Evolutionary conservation across 1,284 basidiomycete genomes (phyloP), one percentile per base, ranked within the genome.

Genomic region (Heterobasidion parviporum): DNA sequence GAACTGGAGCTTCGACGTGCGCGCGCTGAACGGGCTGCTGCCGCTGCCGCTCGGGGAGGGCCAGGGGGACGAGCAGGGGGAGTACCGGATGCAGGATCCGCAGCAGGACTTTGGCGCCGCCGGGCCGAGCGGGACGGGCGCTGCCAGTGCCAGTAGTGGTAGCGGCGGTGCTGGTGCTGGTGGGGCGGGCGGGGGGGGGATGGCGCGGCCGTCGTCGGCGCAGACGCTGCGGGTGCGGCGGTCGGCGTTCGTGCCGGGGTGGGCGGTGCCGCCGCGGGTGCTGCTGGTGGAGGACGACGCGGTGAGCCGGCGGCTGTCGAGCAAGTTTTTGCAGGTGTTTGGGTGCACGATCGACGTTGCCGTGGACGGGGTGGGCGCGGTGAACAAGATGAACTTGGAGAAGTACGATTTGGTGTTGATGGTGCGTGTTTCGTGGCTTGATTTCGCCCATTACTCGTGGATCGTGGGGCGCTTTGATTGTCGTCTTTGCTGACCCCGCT

Each of bases 281-380:
- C 72, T 98, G 54, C 80, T 98, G 4, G 95, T 98, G 15, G 95
- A 98, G 68, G 95, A 98, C 69, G 95, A 98, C 67, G 89, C 89
- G 14, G 92, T 98, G 26, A 94, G 88, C 67, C 74, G 95, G 54
- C 87, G 87, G 65, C 72, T 98, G 57, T 89, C 89, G 61, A 90
- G 85, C 76, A 97, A 96, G 74, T 97, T 98, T 69, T 71, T 98
- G 67, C 89, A 97, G 72, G 89, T 98, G 51, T 96, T 96, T 71
- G 95, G 95, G 52, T 98, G 94, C 68, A 85, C 87, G 61, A 95
- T 92, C 62, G 94, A 98, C 65, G 90, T 96, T 43, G 95, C 94
- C 1, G 92, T 94, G 43, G 89, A 98, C 70, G 95, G 94, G 0
- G 83, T 94, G n/a, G 85, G 85, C 10, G 95, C 95, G 0, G 92